Evolutionary conservation across 176 grass and related monocot genomes (phyloP).

Genomic region (Avena sativa): DNA sequence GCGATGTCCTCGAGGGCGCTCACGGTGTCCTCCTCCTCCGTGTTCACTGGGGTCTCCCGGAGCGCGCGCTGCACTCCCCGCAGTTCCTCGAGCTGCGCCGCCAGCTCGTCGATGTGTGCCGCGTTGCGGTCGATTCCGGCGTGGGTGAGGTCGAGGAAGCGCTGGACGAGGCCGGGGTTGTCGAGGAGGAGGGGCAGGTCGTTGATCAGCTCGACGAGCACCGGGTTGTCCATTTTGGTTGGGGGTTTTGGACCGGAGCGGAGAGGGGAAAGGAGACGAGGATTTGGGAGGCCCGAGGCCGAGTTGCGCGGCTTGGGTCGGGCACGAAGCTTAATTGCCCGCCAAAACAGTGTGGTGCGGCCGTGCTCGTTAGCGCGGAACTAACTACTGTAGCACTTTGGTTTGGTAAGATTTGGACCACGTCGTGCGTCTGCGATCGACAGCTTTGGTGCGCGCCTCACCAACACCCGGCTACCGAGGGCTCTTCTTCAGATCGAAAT

Average conservation of each 20-base stretch:
- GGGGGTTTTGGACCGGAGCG: slow-evolving; percentile 3
- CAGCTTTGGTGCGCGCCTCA: no score
- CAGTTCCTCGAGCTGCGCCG: neutral
- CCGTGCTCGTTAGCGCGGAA: no score
- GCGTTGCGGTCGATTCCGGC: neutral
- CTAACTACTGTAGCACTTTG: no score
- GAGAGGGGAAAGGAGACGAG: neutral
- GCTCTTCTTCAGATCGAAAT: no score
- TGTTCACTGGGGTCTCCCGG: neutral
- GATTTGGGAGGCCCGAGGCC: neutral
- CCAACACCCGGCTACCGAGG: no score
- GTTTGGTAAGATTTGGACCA: neutral
- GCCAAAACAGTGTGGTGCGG: neutral
- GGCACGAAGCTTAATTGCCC: neutral
- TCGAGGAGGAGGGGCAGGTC: neutral
- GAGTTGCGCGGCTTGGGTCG: neutral
- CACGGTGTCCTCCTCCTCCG: neutral
- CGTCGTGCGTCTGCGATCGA: no score
- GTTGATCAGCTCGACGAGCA: neutral
- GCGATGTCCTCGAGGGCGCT: neutral
- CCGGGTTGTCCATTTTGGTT: neutral
- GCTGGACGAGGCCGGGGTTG: neutral
- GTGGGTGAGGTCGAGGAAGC: neutral
- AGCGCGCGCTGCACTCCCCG: neutral
- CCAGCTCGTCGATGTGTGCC: neutral